A percentile compares a stretch with the other conserved stretches of the same genome.
Conservation (phyloP, 331 rosid genomes). For the Saraca asoca region DNA sequence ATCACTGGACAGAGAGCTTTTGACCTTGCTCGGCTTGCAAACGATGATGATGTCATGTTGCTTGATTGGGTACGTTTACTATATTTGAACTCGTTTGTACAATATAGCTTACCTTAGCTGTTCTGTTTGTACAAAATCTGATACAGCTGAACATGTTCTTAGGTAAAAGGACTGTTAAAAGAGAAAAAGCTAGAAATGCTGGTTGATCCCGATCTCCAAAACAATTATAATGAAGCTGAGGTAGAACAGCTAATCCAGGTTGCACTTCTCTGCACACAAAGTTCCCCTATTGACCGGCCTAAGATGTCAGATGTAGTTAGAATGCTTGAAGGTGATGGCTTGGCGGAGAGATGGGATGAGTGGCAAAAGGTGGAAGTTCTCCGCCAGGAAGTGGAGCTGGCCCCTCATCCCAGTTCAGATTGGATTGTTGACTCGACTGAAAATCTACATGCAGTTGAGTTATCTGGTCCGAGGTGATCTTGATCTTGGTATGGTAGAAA, state of each 20-base stretch:
- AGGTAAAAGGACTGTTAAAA: constrained; percentile 96
- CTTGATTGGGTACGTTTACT: constrained; percentile 87
- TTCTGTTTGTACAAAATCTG: constrained; percentile 22
- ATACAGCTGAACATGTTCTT: constrained; percentile 34
- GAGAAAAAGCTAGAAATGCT: constrained; percentile 96
- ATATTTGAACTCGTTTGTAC: constrained; percentile 16
- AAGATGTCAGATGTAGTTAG: constrained; percentile 99
- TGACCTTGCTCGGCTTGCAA: constrained; percentile 97
- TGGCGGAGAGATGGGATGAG: constrained; percentile 99
- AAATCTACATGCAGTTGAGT: constrained; percentile 94
- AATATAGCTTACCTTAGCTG: constrained; percentile 6
- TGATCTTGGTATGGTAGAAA: constrained; percentile 59
- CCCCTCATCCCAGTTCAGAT: constrained; percentile 88
- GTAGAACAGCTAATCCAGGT: constrained; percentile 99
- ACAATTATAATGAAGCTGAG: constrained; percentile 79
- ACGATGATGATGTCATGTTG: constrained; percentile 98
- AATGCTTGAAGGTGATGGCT: constrained; percentile 99
- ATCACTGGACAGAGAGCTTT: constrained; percentile 98
- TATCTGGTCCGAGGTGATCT: constrained; percentile 98
- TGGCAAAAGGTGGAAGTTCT: constrained; percentile 98
- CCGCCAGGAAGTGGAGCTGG: constrained; percentile 89
- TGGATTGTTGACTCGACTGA: constrained; percentile 98
- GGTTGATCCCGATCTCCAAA: constrained; percentile 95
- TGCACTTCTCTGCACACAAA: constrained; percentile 97
- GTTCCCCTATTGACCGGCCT: constrained; percentile 94